Evolutionary conservation across 441 rosid genomes (phyloP).

Genomic region (Populus hybrid): DNA sequence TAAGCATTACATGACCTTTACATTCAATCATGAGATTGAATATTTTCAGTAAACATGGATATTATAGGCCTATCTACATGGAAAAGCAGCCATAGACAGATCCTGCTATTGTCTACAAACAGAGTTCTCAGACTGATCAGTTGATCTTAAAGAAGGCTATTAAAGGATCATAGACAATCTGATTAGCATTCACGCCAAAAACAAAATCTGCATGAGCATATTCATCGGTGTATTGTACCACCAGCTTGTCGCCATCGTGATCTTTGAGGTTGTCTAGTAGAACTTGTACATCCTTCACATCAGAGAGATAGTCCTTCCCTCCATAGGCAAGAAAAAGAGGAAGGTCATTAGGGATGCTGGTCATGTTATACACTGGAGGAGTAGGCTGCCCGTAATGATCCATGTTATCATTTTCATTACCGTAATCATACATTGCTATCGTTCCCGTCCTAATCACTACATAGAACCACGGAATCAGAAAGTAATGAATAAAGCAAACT

Average conservation of each 20-base stretch:
- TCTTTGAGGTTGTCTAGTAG: constrained; percentile 57
- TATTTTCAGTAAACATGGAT: not conserved
- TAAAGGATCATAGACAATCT: constrained; percentile 52
- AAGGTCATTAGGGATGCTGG: constrained; percentile 56
- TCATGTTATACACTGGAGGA: constrained; percentile 44
- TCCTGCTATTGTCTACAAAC: not conserved
- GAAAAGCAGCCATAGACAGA: not conserved
- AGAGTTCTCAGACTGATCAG: not conserved
- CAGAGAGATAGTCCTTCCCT: constrained; percentile 56
- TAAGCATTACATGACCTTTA: not conserved
- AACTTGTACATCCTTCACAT: constrained; percentile 51
- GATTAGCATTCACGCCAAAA: constrained; percentile 69
- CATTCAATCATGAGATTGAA: not conserved
- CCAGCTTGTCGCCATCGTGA: constrained; percentile 56
- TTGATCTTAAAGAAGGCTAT: constrained; percentile 48
- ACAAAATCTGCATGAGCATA: constrained; percentile 87
- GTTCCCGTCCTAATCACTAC: constrained; percentile 44
- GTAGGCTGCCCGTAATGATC: constrained; percentile 39
- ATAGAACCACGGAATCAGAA: not conserved
- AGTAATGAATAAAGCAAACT: not conserved
- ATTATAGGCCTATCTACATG: not conserved
- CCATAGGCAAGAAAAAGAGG: constrained; percentile 78
- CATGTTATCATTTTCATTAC: constrained; percentile 38
- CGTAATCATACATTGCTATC: constrained; percentile 44
- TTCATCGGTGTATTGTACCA: constrained; percentile 40